phyloP scores from a whole-genome alignment of 257 asterid species.

The Misopates orontium region DNA sequence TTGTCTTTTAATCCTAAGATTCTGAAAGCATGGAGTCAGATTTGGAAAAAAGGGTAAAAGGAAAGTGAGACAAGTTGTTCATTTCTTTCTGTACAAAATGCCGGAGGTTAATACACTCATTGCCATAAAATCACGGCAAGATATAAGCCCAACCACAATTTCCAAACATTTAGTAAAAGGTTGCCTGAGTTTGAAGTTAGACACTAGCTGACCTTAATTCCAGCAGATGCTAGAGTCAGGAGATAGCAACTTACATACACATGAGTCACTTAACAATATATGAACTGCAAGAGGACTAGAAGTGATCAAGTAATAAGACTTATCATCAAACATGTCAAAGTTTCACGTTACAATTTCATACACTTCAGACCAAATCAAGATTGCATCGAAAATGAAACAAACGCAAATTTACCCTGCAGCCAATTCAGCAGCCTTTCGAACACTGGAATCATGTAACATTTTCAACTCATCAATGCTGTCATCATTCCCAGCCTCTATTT shows the following conservation, averaged over 20 bases:
- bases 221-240: no score
- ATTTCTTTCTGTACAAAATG: no score
- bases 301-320: slow-evolving; percentile 7
- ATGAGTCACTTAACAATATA: background rate
- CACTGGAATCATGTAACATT: slow-evolving; percentile 78
- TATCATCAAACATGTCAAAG: slow-evolving; percentile 1
- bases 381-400: slow-evolving; percentile 8
- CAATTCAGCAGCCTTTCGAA: slow-evolving; percentile 94
- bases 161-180: no score
- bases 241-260: no score
- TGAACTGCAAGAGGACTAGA: background rate
- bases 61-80: background rate
- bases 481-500: slow-evolving; percentile 62
- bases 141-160: no score
- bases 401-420: slow-evolving; percentile 77
- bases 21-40: no score
- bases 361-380: slow-evolving; percentile 4
- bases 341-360: slow-evolving; percentile 2
- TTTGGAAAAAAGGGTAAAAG: slow-evolving; percentile 11
- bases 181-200: no score
- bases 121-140: background rate
- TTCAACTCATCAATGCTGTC: slow-evolving; percentile 59
- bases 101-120: background rate
- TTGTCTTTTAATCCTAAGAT: no score
- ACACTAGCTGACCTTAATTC: no score